A percentile compares a stretch with the other conserved stretches of the same genome.
Conservation (phyloP, 441 rosid species). For the Kokia cookei region DNA sequence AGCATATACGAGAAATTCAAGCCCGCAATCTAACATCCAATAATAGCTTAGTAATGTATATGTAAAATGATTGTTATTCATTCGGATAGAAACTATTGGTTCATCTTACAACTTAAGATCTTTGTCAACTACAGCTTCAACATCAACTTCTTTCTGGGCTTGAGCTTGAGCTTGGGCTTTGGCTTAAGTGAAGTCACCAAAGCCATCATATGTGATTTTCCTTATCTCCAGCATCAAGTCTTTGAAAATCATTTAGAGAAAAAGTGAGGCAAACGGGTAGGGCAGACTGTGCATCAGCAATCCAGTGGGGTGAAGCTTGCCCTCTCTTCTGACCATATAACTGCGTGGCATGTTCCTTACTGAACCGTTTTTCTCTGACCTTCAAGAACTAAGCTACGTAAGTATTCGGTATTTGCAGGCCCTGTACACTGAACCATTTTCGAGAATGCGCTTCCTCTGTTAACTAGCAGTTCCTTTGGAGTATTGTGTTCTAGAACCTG, state of each 20-base stretch:
- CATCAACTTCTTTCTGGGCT: no score
- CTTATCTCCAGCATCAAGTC: constrained; percentile 29
- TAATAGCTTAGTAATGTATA: no score
- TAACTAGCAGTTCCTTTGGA: constrained; percentile 47
- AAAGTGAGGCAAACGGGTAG: constrained; percentile 33
- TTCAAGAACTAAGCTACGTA: constrained; percentile 32
- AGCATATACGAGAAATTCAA: no score
- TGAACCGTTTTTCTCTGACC: constrained; percentile 24
- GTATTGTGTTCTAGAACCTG: constrained; percentile 52
- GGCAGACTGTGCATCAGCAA: constrained; percentile 45
- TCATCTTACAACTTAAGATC: no score
- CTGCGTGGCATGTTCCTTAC: constrained; percentile 15
- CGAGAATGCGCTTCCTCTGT: constrained; percentile 43
- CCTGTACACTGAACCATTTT: constrained; percentile 70
- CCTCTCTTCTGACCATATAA: constrained; percentile 25
- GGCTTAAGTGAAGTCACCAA: no score
- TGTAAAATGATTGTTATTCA: no score
- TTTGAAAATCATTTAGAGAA: constrained; percentile 46
- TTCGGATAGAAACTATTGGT: no score
- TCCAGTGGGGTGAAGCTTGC: constrained; percentile 49
- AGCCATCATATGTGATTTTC: no score
- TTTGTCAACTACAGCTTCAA: no score
- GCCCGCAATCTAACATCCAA: no score
- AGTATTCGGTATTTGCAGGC: constrained; percentile 48
- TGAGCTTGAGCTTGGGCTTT: no score